Base-by-base conservation (phyloP, 106 monocot species). In the Allium sativum region DNA sequence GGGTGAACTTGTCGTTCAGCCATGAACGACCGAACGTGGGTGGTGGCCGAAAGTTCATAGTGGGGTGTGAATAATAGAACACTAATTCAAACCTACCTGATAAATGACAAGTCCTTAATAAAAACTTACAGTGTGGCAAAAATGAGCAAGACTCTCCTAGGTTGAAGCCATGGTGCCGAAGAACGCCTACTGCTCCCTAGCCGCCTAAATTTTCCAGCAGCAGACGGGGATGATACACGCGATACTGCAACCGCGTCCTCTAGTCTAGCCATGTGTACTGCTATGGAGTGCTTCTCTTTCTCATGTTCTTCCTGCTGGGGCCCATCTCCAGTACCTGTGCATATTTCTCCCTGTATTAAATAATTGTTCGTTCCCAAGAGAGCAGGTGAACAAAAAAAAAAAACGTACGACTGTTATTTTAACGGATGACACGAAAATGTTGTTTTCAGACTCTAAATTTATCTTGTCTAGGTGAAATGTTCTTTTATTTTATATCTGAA, bases 71-170 rank as follows among this genome's bases (percentile, higher is more conserved):
- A 1, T 3, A 21, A 18, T 41, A 42, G 15, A 1, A 4, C 12
- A 31, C 3, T 31, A 31, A 31, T 31, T 31, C 31, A 31, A 31
- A 31, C 31, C 31, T 31, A 31, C 5, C 5, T 31, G 31, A 31
- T 31, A 5, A 31, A 31, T 31, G 31, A 31, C 31, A 0, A 31
- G 4, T 31, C 31, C 31, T 31, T 31, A 31, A 31, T 31, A 5
- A 40, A 9, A 44, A 44, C 81, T 86, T 70, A 86, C 86, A 82
- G 40, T 0, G 86, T 78, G 46, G 86, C 86, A 56, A 86, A 86
- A 46, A 69, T 44, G 51, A 86, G 54, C 14, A 86, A 59, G 10
- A 86, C 82, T 44, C 75, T 57, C 45, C 73, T 68, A 1, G 86
- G 82, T 45, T 76, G 55, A 15, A 75, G 65, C 82, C 86, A 82